These are phyloP conservation scores for Umbelopsis sp. DNA, from an alignment of 192 early-diverging fungal species.

Conservation along the genomic window DNA sequence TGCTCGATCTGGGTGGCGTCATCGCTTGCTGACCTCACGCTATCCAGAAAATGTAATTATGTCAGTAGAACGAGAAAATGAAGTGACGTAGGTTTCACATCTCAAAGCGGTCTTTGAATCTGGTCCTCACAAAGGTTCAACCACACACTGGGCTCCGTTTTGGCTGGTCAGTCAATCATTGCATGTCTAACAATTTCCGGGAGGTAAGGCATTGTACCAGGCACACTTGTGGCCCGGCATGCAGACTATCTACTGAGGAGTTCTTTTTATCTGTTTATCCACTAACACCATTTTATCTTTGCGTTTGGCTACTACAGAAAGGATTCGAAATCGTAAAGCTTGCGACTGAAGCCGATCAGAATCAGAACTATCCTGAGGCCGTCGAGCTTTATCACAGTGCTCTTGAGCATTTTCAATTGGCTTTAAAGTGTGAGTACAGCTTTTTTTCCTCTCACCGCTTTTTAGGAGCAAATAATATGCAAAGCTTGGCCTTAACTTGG, in stretches of 20 bases:
- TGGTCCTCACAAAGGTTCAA: neutral
- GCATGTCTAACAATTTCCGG: constrained; percentile 23
- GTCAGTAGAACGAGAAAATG: neutral
- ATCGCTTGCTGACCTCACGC: no score
- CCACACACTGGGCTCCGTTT: constrained; percentile 7
- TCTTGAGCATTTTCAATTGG: constrained; percentile 93
- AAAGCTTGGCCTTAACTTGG: no score
- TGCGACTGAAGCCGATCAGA: constrained; percentile 91
- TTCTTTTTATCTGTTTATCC: neutral
- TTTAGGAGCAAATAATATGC: no score
- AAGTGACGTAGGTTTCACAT: constrained; percentile 8
- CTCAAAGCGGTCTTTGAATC: neutral
- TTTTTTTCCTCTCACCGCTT: neutral
- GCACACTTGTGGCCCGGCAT: neutral
- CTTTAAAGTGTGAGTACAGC: constrained; percentile 82
- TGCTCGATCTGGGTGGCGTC: no score
- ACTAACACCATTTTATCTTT: neutral
- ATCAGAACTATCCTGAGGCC: constrained; percentile 88
- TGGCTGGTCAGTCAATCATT: constrained; percentile 19
- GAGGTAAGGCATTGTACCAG: constrained; percentile 6
- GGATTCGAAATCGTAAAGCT: constrained; percentile 91
- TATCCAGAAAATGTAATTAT: neutral
- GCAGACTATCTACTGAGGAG: no score
- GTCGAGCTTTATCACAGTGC: constrained; percentile 87
- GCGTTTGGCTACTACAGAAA: constrained; percentile 51